phyloP scores from a whole-genome alignment of 768 basidiomycete genomes.

The Termitomyces sp. region DNA sequence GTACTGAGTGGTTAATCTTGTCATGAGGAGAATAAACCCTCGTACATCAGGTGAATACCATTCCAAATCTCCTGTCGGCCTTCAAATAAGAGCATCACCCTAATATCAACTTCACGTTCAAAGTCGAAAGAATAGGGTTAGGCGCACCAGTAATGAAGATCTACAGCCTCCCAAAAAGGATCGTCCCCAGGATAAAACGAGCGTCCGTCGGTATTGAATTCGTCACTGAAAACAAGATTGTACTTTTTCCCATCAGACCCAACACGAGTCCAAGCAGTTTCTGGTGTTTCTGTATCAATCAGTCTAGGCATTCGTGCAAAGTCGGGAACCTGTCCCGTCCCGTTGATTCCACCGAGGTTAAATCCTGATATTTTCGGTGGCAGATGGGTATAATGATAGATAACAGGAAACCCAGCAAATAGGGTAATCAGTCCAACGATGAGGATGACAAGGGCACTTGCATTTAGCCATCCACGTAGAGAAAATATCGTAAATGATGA shows the following conservation, averaged over 20 bases:
- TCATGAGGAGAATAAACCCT: neutral
- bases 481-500: conserved; percentile 71
- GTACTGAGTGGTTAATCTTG: conserved; percentile 3
- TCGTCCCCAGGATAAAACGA: conserved; percentile 73
- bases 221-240: conserved; percentile 85
- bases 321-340: conserved; percentile 78
- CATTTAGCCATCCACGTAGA: conserved; percentile 77
- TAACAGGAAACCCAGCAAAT: conserved; percentile 87
- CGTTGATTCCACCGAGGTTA: conserved; percentile 89
- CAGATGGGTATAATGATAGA: conserved; percentile 43
- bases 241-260: conserved; percentile 77
- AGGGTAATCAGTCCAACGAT: conserved; percentile 64
- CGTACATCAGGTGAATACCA: conserved; percentile 76
- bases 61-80: conserved; percentile 72
- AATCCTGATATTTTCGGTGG: conserved; percentile 42
- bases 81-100: conserved; percentile 13
- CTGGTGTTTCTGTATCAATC: conserved; percentile 76
- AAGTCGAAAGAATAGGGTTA: neutral
- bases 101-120: neutral
- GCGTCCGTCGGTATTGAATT: conserved; percentile 54
- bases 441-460: conserved; percentile 65
- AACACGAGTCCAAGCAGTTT: conserved; percentile 43
- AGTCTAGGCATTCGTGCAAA: conserved; percentile 62
- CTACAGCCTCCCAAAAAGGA: conserved; percentile 84
- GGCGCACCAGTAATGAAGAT: conserved; percentile 78